These are phyloP conservation scores for Didymella pinodella DNA, from an alignment of 2,329 filamentous ascomycete species.

Conservation along the genomic window DNA sequence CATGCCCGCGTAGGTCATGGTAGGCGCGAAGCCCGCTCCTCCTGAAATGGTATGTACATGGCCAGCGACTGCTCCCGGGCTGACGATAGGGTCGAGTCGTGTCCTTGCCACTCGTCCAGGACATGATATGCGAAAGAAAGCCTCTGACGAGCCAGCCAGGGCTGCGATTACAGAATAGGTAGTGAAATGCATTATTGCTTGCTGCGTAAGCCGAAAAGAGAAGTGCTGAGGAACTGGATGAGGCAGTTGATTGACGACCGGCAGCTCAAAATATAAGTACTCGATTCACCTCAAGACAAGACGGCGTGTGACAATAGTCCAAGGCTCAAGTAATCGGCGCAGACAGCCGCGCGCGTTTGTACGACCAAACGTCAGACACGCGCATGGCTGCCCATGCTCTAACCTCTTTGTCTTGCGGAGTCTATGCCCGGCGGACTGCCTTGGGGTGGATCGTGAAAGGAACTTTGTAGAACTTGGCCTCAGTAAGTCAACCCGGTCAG, in stretches of 20 bases:
- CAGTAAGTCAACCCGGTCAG: slow-evolving; percentile 3
- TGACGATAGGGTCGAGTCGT: slow-evolving; percentile 73
- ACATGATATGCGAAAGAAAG: slow-evolving; percentile 44
- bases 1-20: slow-evolving; percentile 68
- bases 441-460: slow-evolving; percentile 5
- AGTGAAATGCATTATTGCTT: slow-evolving; percentile 26
- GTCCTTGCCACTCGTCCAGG: slow-evolving; percentile 47
- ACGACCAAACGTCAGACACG: slow-evolving; percentile 13
- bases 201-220: not conserved
- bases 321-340: slow-evolving; percentile 10
- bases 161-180: slow-evolving; percentile 24
- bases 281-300: not conserved
- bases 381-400: slow-evolving; percentile 9
- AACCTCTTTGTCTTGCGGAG: slow-evolving; percentile 11
- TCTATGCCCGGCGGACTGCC: not conserved
- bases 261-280: slow-evolving; percentile 14
- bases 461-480: slow-evolving; percentile 7
- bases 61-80: slow-evolving; percentile 63
- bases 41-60: slow-evolving; percentile 78
- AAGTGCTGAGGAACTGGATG: not conserved
- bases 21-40: slow-evolving; percentile 71
- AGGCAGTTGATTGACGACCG: not conserved
- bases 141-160: slow-evolving; percentile 26
- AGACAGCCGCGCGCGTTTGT: slow-evolving; percentile 16
- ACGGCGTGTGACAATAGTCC: slow-evolving; percentile 2